phyloP scores from a whole-genome alignment of 257 asterid species.

The Coffea canephora region DNA sequence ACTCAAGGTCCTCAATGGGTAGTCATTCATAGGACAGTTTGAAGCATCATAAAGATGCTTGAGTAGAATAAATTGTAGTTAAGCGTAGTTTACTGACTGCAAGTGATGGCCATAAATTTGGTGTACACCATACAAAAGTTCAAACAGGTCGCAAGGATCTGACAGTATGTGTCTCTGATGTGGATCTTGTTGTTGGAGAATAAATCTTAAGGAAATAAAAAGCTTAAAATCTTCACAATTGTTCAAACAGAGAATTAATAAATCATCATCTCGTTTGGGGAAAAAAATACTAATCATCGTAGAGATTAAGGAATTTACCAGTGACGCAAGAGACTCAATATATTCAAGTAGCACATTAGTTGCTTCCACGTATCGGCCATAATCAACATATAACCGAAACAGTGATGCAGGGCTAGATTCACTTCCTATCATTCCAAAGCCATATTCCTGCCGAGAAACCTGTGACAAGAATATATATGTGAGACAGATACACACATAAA shows the following conservation, averaged over 20 bases:
- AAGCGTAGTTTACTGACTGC: too few relatives aligned
- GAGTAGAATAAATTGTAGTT: too few relatives aligned
- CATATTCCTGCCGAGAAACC: slow-evolving; percentile 57
- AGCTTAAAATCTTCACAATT: background rate
- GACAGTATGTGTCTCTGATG: background rate
- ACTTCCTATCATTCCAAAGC: slow-evolving; percentile 79
- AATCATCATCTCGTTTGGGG: background rate
- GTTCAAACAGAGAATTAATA: background rate
- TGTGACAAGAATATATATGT: slow-evolving; percentile 28
- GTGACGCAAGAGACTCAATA: slow-evolving; percentile 58
- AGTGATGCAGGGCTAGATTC: slow-evolving; percentile 82
- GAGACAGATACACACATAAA: background rate
- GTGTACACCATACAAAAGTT: background rate
- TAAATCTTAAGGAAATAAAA: background rate
- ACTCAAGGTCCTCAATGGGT: too few relatives aligned
- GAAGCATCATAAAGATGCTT: too few relatives aligned
- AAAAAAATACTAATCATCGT: slow-evolving; percentile 13
- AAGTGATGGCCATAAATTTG: background rate
- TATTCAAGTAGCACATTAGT: slow-evolving; percentile 75
- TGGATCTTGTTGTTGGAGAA: background rate
- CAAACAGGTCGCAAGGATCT: background rate
- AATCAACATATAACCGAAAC: slow-evolving; percentile 73
- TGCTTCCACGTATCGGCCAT: slow-evolving; percentile 85
- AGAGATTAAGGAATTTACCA: slow-evolving; percentile 44
- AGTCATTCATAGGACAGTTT: too few relatives aligned